Evolutionary conservation across 169 alveolate genomes (phyloP), one percentile per base, ranked within the genome.

Genomic region (Perkinsus olseni): DNA sequence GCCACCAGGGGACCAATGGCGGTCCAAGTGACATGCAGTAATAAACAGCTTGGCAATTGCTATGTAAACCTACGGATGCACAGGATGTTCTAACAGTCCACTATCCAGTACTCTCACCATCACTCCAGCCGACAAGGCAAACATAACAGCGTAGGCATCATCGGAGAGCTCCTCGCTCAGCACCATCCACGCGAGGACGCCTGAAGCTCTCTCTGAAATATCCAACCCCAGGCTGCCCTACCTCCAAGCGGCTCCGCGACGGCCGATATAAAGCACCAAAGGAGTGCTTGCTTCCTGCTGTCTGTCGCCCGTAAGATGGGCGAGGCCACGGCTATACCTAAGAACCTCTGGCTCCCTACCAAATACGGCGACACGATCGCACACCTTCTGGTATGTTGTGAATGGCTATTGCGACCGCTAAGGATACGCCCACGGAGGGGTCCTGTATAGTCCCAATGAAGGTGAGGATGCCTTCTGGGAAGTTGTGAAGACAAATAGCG

Each of bases 371-470:
- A 62, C 74, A 6, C 48, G 20, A 90, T 8, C 34, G 37, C 0
- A 38, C 20, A 91, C 74, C 95, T 36, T 93, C 95, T 0, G 95
- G 95, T 37, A 94, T 45, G 91, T 91, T 92, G 92, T 74, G 94
- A 34, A 94, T 38, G 38, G 94, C 93, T 50, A 94, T 92, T 0
- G 93, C 95, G 39, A 94, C 39, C 17, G 93, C 93, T 36, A 92
- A 34, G 28, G 94, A 48, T 11, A 74, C 92, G 10, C 94, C 94
- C 51, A 92, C 91, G 10, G 38, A 31, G 50, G 74, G 90, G 48
- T 34, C 39, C 48, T 31, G 50, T 24, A 92, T 13, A 17, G 94
- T 92, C 38, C 92, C 92, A 39, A 92, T 45, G 91, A 92, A 92
- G 36, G 94, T 92, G 0, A 92, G 92, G 36, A 92, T 24, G n/a